phyloP scores from a whole-genome alignment of 2,329 filamentous ascomycete genomes.

The Tolypocladium ovalisporum region DNA sequence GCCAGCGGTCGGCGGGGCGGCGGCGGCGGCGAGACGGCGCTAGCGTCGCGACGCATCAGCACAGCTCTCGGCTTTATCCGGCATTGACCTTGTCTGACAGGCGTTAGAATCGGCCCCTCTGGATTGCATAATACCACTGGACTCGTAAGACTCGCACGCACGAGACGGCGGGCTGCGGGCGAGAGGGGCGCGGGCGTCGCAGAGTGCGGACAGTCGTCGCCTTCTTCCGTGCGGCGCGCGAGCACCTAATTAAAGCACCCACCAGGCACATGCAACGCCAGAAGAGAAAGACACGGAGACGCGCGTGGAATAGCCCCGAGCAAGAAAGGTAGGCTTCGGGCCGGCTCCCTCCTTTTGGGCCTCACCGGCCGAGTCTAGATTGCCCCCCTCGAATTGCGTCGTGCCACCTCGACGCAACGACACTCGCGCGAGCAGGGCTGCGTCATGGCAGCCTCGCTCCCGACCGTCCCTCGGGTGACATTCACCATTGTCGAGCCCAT shows the following conservation, averaged over 20 bases:
- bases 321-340: neutral
- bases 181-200: neutral
- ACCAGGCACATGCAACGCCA: constrained; percentile 3
- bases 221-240: neutral
- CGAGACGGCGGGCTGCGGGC: neutral
- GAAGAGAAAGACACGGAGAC: constrained; percentile 3
- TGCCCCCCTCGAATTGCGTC: neutral
- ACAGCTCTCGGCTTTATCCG: neutral
- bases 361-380: neutral
- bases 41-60: neutral
- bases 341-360: neutral
- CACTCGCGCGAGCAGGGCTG: neutral
- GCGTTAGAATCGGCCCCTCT: no score
- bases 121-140: neutral
- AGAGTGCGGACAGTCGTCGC: neutral
- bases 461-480: constrained; percentile 50
- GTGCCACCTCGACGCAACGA: neutral
- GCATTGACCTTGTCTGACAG: neutral
- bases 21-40: neutral
- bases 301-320: no score
- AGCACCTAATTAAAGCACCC: neutral
- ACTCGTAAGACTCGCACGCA: neutral
- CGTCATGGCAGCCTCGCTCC: constrained; percentile 50
- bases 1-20: neutral
- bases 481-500: constrained; percentile 61